These are phyloP conservation scores for Ceratobasidium sp. DNA, from an alignment of 1,284 basidiomycete genomes.

Conservation along the genomic window DNA sequence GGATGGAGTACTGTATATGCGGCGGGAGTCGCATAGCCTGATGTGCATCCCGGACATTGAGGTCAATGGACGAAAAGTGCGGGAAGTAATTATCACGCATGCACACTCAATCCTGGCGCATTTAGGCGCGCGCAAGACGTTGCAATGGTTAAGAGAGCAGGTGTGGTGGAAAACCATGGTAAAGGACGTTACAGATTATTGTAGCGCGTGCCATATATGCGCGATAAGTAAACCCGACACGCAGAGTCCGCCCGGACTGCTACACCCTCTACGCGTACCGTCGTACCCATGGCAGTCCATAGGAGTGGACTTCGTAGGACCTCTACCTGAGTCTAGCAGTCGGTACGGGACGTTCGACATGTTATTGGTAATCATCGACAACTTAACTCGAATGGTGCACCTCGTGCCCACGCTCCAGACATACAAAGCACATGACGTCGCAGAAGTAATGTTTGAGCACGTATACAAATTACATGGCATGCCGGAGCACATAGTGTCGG, in stretches of 20 bases:
- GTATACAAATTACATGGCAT: slow-evolving; percentile 59
- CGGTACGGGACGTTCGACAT: slow-evolving; percentile 54
- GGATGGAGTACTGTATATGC: slow-evolving; percentile 17
- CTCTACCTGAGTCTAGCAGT: slow-evolving; percentile 52
- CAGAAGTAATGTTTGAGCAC: slow-evolving; percentile 57
- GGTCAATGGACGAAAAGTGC: background rate
- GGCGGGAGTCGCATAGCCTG: no score
- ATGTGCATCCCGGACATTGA: slow-evolving; percentile 55
- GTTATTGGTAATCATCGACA: slow-evolving; percentile 56
- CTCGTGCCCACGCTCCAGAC: slow-evolving; percentile 52
- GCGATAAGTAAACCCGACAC: slow-evolving; percentile 35
- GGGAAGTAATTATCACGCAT: slow-evolving; percentile 37
- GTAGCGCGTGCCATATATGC: slow-evolving; percentile 36
- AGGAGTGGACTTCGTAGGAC: slow-evolving; percentile 57
- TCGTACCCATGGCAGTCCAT: slow-evolving; percentile 49
- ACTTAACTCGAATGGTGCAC: slow-evolving; percentile 55
- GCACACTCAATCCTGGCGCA: slow-evolving; percentile 43
- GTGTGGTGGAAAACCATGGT: slow-evolving; percentile 49
- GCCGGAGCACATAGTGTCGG: slow-evolving; percentile 56
- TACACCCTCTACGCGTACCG: slow-evolving; percentile 46
- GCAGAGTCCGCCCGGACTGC: slow-evolving; percentile 41
- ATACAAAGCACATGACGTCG: slow-evolving; percentile 55
- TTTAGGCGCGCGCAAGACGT: slow-evolving; percentile 45
- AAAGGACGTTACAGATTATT: slow-evolving; percentile 41
- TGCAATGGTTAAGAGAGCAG: slow-evolving; percentile 20